phyloP scores from a whole-genome alignment of 176 grass and related monocot species.

The Avena eriantha region DNA sequence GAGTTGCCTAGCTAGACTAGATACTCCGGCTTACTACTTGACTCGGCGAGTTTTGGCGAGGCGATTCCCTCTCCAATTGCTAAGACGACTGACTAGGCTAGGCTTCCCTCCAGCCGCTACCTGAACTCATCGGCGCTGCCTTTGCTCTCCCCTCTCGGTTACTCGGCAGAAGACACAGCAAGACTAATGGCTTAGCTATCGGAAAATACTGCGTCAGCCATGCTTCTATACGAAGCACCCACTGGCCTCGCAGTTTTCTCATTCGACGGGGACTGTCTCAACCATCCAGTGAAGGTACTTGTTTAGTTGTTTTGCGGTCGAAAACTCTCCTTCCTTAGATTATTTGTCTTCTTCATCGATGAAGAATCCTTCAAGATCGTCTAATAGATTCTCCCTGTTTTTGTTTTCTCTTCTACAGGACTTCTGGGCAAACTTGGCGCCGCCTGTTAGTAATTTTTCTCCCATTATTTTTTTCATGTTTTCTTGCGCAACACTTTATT shows the following conservation, averaged over 20 bases:
- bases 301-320: background rate
- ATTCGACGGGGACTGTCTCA: background rate
- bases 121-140: too few species aligned
- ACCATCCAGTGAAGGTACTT: background rate
- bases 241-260: too few species aligned
- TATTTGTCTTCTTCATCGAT: background rate
- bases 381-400: background rate
- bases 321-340: background rate
- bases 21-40: too few species aligned
- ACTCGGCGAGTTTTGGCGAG: background rate
- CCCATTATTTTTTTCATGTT: too few species aligned
- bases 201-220: too few species aligned
- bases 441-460: background rate
- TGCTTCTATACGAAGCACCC: background rate
- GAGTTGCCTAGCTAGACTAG: too few species aligned
- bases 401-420: background rate
- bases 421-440: background rate
- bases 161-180: too few species aligned
- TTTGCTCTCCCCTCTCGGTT: too few species aligned
- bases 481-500: too few species aligned
- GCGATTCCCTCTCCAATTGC: background rate
- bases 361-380: background rate
- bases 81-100: background rate
- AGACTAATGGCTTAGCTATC: too few species aligned
- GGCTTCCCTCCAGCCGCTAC: background rate